These are phyloP conservation scores for Cordyceps militaris DNA, from an alignment of 2,329 filamentous ascomycete genomes.

Conservation along the genomic window DNA sequence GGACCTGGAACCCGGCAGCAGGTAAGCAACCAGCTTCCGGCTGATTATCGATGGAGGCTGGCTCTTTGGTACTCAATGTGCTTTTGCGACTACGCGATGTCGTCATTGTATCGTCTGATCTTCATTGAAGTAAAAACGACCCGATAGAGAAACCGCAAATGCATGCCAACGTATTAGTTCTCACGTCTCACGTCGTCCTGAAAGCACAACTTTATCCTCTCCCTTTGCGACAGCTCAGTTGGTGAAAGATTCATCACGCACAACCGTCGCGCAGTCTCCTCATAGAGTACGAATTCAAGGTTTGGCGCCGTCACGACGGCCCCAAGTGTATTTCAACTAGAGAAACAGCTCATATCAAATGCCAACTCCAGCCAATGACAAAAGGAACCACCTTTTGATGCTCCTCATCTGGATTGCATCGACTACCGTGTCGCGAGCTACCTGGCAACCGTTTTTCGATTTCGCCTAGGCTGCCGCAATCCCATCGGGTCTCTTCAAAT, in stretches of 20 bases:
- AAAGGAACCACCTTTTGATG: conserved; percentile 12
- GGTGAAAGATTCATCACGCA: not conserved
- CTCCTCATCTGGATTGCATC: conserved; percentile 7
- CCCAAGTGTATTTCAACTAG: conserved; percentile 9
- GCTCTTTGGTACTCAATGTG: too few relatives aligned
- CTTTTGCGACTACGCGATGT: not conserved
- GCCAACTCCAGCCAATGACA: conserved; percentile 18
- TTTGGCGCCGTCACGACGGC: not conserved
- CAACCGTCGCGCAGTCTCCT: not conserved
- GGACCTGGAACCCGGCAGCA: not conserved
- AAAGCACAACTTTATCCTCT: not conserved
- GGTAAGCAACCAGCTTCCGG: conserved; percentile 2
- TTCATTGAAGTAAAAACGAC: not conserved
- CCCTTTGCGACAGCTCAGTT: not conserved
- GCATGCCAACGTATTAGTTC: not conserved
- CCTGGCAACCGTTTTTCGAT: not conserved
- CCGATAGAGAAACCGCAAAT: not conserved
- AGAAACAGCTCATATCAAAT: conserved; percentile 15
- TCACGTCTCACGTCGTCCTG: not conserved
- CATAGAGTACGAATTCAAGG: not conserved
- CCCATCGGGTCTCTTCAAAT: not conserved
- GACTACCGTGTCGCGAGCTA: not conserved
- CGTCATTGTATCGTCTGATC: not conserved
- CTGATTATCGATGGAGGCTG: conserved; percentile 1
- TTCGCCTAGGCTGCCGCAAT: not conserved